Evolutionary conservation across 225 moss, liverwort and hornwort genomes (phyloP).

Genomic region (Polytrichum commune): DNA sequence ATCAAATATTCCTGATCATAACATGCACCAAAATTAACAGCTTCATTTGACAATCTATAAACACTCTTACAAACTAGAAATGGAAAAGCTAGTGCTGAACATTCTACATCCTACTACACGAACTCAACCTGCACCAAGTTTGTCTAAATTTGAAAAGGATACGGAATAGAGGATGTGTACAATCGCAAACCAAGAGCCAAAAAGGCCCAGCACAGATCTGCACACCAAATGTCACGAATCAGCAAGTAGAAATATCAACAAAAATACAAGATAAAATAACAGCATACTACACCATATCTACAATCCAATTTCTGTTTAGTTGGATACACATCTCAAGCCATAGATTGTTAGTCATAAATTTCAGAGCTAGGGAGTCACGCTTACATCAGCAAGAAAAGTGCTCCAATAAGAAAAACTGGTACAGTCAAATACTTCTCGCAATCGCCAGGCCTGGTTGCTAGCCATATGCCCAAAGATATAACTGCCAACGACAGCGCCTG

Average conservation of each 20-base stretch:
- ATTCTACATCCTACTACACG: no score
- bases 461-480: conserved; percentile 43
- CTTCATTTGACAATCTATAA: no score
- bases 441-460: conserved; percentile 49
- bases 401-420: conserved; percentile 44
- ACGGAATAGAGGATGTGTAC: conserved; percentile 36
- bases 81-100: no score
- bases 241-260: not conserved
- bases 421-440: conserved; percentile 50
- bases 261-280: not conserved
- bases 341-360: no score
- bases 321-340: no score
- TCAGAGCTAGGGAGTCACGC: not conserved
- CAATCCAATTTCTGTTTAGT: not conserved
- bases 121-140: not conserved
- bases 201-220: conserved; percentile 42
- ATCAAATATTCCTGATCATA: not conserved
- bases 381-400: conserved; percentile 50
- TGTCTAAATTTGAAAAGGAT: conserved; percentile 27
- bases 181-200: conserved; percentile 30
- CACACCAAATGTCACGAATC: conserved; percentile 9
- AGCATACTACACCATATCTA: not conserved
- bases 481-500: conserved; percentile 41
- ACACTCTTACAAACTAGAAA: no score
- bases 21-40: no score